Conservation (phyloP, 805 yeast genomes). For the Suhomyces sp. region DNA sequence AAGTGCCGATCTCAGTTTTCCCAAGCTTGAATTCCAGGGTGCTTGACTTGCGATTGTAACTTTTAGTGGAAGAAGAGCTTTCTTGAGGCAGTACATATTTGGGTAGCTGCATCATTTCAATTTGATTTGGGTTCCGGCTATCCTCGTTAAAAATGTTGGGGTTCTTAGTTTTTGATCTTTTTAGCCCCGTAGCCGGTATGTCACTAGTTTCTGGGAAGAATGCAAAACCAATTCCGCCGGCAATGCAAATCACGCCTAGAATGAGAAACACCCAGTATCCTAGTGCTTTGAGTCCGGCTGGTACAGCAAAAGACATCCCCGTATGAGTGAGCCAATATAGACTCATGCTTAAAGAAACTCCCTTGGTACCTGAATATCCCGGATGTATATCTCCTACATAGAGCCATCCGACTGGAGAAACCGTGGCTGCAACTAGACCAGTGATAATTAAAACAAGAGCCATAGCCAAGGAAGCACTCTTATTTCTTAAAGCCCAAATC, state of each 20-base stretch:
- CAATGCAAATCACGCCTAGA: constrained; percentile 32
- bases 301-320: constrained; percentile 37
- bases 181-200: constrained; percentile 21
- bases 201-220: constrained; percentile 46
- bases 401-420: constrained; percentile 48
- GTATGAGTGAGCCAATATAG: constrained; percentile 44
- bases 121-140: not conserved
- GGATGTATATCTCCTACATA: constrained; percentile 52
- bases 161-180: constrained; percentile 8
- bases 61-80: not conserved
- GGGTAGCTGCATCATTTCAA: not conserved
- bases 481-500: not conserved
- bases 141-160: not conserved
- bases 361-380: constrained; percentile 42
- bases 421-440: constrained; percentile 45
- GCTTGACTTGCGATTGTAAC: not conserved
- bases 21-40: not conserved
- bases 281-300: constrained; percentile 32
- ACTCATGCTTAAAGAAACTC: constrained; percentile 44
- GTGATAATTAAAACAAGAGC: constrained; percentile 45
- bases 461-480: constrained; percentile 41
- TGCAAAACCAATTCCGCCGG: constrained; percentile 27
- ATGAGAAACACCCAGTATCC: constrained; percentile 41
- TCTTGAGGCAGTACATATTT: not conserved
- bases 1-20: not conserved